Percentiles rank a stretch among this genome's conserved stretches.
Conservation (phyloP, 2,329 filamentous ascomycete species). For the Fusarium vanettenii region DNA sequence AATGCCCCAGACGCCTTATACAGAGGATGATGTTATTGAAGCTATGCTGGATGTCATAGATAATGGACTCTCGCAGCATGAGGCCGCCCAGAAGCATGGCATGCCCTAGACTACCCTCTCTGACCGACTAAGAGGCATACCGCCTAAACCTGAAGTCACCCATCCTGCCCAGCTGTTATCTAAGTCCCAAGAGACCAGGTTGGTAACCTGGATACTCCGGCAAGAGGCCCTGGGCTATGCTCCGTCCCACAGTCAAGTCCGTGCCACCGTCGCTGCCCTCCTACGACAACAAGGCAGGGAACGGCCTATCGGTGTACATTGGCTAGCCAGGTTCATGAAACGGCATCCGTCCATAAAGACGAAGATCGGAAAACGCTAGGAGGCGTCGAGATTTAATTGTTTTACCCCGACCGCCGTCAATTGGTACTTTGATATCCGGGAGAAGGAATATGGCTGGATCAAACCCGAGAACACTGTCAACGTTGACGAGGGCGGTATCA, state of each 20-base stretch:
- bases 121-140: constrained; percentile 1
- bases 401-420: constrained; percentile 13
- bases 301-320: background rate
- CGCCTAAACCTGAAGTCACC: background rate
- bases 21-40: background rate
- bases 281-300: background rate
- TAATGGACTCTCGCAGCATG: constrained; percentile 6
- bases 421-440: constrained; percentile 14
- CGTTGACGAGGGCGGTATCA: constrained; percentile 7
- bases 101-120: constrained; percentile 3
- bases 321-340: background rate
- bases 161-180: constrained; percentile 5
- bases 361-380: constrained; percentile 8
- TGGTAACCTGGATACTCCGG: constrained; percentile 6
- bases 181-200: constrained; percentile 5
- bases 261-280: background rate
- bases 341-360: background rate
- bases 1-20: constrained; percentile 4
- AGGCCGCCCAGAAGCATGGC: constrained; percentile 3
- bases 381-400: constrained; percentile 3
- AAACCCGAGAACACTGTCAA: constrained; percentile 13
- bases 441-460: constrained; percentile 4
- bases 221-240: constrained; percentile 9
- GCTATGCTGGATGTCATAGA: constrained; percentile 16
- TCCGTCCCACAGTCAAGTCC: constrained; percentile 13